Base-by-base conservation (phyloP, 1,284 basidiomycete genomes). In the Ganoderma lucidum region DNA sequence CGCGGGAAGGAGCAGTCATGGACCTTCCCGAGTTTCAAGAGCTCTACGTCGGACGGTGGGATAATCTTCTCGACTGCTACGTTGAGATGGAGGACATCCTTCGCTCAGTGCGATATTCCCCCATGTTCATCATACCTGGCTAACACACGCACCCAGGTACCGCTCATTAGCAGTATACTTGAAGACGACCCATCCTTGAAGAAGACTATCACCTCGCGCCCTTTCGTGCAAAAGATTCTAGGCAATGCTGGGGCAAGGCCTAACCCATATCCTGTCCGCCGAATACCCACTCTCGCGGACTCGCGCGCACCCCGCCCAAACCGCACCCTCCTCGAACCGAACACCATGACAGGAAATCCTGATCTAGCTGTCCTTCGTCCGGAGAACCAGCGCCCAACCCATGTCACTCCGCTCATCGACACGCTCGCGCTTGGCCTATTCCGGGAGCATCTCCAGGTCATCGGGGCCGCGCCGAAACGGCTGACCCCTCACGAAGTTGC, bases 341-440 rank as follows among this genome's bases (percentile, higher is more conserved):
- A 19, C 0, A 63, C 42, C n/a, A 10, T 9, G 6, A 74, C 78
- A 0, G 82, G 83, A 0, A 87, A 88, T 70, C 78, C 82, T 3
- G 90, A 93, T 72, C 73, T 86, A 1, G 84, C 82, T 1, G 86
- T 91, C 3, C 79, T 91, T 14, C 85, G 82, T 23, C 77, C 83
- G 0, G 85, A 88, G 70, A 87, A 86, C 62, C 87, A 88, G 74
- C 85, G 79, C 23, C 79, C 80, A 1, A 92, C 90, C 0, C 85
- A 86, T 64, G 89, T 92, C 2, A 92, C 90, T 0, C 87, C 87
- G 0, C 80, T 83, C 14, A 87, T 93, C 61, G 83, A 82, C 15
- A 73, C 78, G 17, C 78, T 93, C 14, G 85, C 90, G 0, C 51
- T 76, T 10, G 83, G 83, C 0, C 81, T 86, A 0, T 88, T 92